Conservation (phyloP, 1,284 basidiomycete species). For the Rhodofomes roseus region DNA sequence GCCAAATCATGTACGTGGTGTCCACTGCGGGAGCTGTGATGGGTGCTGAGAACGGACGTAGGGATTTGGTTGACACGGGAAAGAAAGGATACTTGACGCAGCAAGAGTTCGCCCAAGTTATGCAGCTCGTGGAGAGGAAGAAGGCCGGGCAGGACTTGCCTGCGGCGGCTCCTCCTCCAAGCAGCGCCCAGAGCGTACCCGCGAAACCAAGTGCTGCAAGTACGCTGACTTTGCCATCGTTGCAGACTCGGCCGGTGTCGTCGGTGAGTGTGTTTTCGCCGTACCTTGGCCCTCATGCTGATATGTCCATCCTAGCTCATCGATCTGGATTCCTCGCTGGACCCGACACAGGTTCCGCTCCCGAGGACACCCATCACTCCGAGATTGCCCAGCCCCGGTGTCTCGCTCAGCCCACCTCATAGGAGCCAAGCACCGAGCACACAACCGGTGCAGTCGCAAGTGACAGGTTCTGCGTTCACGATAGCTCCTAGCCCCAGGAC, state of each 20-base stretch:
- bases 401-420: background rate
- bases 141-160: background rate
- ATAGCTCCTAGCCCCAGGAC: background rate
- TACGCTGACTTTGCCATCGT: background rate
- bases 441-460: background rate
- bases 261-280: background rate
- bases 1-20: slow-evolving; percentile 21
- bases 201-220: background rate
- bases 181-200: background rate
- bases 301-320: background rate
- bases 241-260: background rate
- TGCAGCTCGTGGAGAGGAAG: background rate
- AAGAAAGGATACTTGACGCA: slow-evolving; percentile 19
- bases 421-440: background rate
- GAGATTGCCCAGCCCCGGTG: background rate
- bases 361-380: background rate
- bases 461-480: background rate
- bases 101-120: background rate
- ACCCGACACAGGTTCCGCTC: background rate
- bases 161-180: background rate
- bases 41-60: slow-evolving; percentile 1
- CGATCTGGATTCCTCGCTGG: background rate
- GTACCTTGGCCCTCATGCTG: background rate
- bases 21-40: background rate
- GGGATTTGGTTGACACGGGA: slow-evolving; percentile 21